These are phyloP conservation scores for Saccharomyces paradoxus DNA, from an alignment of 805 yeast genomes.

Conservation along the genomic window DNA sequence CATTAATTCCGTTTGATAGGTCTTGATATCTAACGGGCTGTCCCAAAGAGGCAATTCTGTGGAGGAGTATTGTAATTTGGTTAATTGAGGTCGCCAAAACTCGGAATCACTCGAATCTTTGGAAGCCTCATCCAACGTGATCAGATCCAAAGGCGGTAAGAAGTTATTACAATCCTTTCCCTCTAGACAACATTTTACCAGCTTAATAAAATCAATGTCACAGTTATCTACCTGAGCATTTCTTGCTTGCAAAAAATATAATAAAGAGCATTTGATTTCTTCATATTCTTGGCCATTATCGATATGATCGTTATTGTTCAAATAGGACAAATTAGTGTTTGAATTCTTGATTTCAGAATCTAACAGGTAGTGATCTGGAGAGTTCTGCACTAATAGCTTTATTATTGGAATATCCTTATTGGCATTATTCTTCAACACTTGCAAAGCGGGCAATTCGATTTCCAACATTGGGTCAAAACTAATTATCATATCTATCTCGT, in stretches of 20 bases:
- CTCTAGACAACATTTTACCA: background rate
- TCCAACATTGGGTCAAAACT: conserved; percentile 41
- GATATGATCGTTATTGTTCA: background rate
- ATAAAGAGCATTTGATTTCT: conserved; percentile 24
- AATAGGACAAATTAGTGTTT: background rate
- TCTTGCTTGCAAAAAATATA: conserved; percentile 19
- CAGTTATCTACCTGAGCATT: conserved; percentile 1
- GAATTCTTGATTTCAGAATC: conserved; percentile 6
- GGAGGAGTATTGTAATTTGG: conserved; percentile 7
- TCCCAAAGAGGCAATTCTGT: conserved; percentile 6
- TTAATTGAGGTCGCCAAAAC: conserved; percentile 3
- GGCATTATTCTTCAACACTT: background rate
- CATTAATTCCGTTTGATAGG: conserved; percentile 34
- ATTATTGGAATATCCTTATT: conserved; percentile 35
- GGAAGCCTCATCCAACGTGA: background rate
- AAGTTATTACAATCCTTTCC: background rate
- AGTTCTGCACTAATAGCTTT: conserved; percentile 38
- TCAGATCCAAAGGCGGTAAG: background rate
- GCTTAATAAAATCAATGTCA: background rate
- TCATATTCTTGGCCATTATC: conserved; percentile 12
- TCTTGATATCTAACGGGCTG: conserved; percentile 20
- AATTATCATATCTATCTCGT: conserved; percentile 37
- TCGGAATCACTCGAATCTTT: background rate
- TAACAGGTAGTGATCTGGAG: conserved; percentile 37
- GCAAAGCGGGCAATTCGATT: conserved; percentile 27